Percentiles rank a stretch among this genome's conserved stretches.
Evolutionary conservation across 2,329 filamentous ascomycete species (phyloP).

Genomic region (Fusarium sp.): DNA sequence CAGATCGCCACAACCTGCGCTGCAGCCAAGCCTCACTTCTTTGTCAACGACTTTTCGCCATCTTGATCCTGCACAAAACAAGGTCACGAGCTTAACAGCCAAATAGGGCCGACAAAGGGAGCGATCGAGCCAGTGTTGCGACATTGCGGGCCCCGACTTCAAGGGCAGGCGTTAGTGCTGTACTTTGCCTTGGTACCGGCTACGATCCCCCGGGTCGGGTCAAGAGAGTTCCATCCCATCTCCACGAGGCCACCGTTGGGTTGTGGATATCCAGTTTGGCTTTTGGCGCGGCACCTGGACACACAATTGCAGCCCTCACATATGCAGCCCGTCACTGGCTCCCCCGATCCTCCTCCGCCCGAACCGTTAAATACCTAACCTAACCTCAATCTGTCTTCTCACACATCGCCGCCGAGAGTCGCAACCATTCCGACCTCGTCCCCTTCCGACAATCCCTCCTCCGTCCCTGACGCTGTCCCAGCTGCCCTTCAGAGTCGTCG

Average conservation of each 20-base stretch:
- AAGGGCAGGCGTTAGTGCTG: conserved; percentile 35
- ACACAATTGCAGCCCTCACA: conserved; percentile 39
- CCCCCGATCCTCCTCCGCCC: conserved; percentile 17
- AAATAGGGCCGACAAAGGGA: conserved; percentile 7
- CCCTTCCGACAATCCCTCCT: conserved; percentile 57
- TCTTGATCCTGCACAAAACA: conserved; percentile 5
- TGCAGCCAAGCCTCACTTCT: conserved; percentile 33
- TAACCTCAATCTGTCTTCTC: background rate
- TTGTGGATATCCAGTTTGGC: conserved; percentile 14
- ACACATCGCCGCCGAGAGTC: conserved; percentile 25
- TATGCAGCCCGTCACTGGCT: conserved; percentile 36
- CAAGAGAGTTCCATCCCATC: conserved; percentile 3
- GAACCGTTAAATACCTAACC: conserved; percentile 6
- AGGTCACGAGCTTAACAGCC: conserved; percentile 17
- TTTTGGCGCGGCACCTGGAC: conserved; percentile 26
- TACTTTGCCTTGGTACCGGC: conserved; percentile 28
- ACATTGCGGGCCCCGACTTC: conserved; percentile 6
- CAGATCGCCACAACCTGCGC: conserved; percentile 21
- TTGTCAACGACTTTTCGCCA: background rate
- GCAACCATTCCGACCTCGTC: conserved; percentile 55
- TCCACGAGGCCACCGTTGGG: conserved; percentile 13
- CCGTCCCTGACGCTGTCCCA: conserved; percentile 51
- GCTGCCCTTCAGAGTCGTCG: conserved; percentile 35
- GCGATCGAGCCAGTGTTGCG: conserved; percentile 9
- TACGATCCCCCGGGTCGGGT: conserved; percentile 21